A percentile compares a stretch with the other conserved stretches of the same genome.
Conservation (phyloP, 371 early-diverging fungal species). For the Chytridiales sp. region DNA sequence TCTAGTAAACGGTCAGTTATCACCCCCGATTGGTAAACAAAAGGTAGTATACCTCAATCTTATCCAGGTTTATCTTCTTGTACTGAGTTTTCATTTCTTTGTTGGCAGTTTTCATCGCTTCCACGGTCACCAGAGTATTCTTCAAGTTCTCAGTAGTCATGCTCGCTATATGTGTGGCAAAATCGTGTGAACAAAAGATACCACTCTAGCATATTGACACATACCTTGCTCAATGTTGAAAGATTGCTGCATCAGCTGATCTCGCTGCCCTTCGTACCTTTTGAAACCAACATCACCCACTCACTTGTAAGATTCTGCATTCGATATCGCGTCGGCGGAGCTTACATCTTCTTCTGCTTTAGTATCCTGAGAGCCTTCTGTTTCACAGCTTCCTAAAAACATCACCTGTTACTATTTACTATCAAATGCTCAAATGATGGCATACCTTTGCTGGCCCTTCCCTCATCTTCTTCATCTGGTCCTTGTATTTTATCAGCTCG, state of each 20-base stretch:
- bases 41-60: constrained; percentile 75
- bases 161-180: constrained; percentile 47
- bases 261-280: constrained; percentile 88
- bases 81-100: constrained; percentile 92
- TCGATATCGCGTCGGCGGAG: not conserved
- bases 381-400: constrained; percentile 76
- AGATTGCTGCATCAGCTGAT: constrained; percentile 88
- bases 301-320: not conserved
- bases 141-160: constrained; percentile 93
- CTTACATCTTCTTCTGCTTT: constrained; percentile 87
- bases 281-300: not conserved
- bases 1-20: constrained; percentile 46
- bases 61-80: constrained; percentile 87
- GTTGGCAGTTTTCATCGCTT: constrained; percentile 92
- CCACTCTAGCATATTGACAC: not conserved
- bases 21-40: not conserved
- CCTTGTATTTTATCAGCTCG: constrained; percentile 83
- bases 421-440: not conserved
- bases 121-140: constrained; percentile 87
- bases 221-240: constrained; percentile 94
- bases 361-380: constrained; percentile 85
- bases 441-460: constrained; percentile 87
- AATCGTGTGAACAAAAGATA: not conserved
- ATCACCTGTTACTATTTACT: not conserved
- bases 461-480: constrained; percentile 90